Evolutionary conservation across 495 filamentous ascomycete species (phyloP), one percentile per base, ranked within the genome.

Genomic region (Penicillium canariense): DNA sequence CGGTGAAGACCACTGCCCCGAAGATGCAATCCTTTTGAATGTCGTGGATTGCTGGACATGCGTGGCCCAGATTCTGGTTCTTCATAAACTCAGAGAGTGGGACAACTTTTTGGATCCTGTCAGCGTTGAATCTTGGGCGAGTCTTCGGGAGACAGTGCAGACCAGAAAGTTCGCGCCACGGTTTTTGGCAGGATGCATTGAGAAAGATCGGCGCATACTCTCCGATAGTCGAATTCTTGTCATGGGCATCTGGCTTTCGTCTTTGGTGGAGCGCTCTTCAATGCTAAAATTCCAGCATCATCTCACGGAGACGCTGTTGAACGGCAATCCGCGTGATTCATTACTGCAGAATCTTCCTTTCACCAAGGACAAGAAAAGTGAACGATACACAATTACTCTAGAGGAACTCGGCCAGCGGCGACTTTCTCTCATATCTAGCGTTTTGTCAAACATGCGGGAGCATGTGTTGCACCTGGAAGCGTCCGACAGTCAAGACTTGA

Each of bases 391-490:
- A 25, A 80, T 89, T 44, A 71, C 80, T 4, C 53, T 79, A 34
- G 54, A 65, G n/a, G 83, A 86, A 6, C 70, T 90, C 22, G 70
- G 72, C 4, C 71, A 78, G 27, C 71, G 85, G n/a, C 78, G 85
- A 5, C 50, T 87, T 9, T 77, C 77, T 5, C 65, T 88, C 8
- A 74, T 90, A 23, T 86, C 83, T 4, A 78, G 77, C 58, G 45
- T 89, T 3, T 63, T 88, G 31, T 79, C 80, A 2, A 89, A 88
- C 52, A 87, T 90, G 81, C 82, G 85, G 46, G 68, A 77, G 44
- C 69, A 76, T 40, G 64, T 79, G 17, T 72, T 81, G 39, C 48
- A 67, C 5, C 56, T 73, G 22, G 70, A 77, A 26, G 47, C 63
- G 35, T 47, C 67, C 5, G 58, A 43, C 1, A 63, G 59, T 14